Base-by-base conservation (phyloP, 257 asterid genomes). In the Ophiorrhiza pumila region DNA sequence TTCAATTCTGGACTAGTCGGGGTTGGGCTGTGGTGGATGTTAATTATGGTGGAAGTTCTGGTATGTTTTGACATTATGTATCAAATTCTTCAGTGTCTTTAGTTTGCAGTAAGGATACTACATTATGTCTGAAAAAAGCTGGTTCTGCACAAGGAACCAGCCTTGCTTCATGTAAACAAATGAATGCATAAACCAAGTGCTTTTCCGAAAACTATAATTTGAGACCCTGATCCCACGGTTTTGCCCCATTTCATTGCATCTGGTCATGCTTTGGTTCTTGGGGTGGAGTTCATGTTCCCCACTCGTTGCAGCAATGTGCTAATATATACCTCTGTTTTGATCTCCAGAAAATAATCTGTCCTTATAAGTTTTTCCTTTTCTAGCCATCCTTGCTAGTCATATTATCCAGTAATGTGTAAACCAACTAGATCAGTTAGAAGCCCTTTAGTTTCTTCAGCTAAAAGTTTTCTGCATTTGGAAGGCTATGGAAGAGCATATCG, bases 21-120 rank as follows among this genome's bases (percentile, higher is more conserved):
- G 99, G 99, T 76, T 94, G 98, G 99, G 99, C 98, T 65, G 83
- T 86, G 71, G 98, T 90, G 73, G 99, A 94, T 85, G 99, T 94
- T 73, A 94, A 94, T 85, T 94, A 94, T 74, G 99, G 99, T 74
- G 99, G 99, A 83, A 94, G 99, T 84, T 82, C 96, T 53, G 99
- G 99, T 94, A 88, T 37, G 58, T 53, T 4, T 22, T 52, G 41
- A 1, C 25, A 56, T 23, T 49, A 8, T 22, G 20, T 20, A 8
- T 10, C 1, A 1, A 45, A 2, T 3, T 18, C 11, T 32, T 68
- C 59, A 29, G 17, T 45, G 18, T 20, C 2, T 18, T 12, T 35
- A 62, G 13, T n/a, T 42, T 66, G 23, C 29, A n/a, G 18, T 42
- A 14, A 56, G 60, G 22, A 13, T 52, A 6, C 39, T 32, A 34